phyloP scores from a whole-genome alignment of 768 basidiomycete species.

The Grammothele lineata region DNA sequence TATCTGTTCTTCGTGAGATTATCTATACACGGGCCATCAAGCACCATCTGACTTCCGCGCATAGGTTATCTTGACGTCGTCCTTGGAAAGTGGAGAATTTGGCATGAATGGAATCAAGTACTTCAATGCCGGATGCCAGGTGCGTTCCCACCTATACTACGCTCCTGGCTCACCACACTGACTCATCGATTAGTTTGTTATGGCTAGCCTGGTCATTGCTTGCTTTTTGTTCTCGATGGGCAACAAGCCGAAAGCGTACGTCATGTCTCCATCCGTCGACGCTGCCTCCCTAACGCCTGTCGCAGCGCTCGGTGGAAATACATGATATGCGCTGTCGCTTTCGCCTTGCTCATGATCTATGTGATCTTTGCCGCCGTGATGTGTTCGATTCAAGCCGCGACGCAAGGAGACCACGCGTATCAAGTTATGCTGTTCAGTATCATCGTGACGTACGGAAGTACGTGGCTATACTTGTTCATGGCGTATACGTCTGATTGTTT shows the following conservation, averaged over 20 bases:
- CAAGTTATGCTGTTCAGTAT: conserved; percentile 82
- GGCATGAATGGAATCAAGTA: conserved; percentile 57
- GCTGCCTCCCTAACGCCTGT: background rate
- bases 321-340: conserved; percentile 65
- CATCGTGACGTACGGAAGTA: conserved; percentile 78
- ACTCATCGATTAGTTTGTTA: conserved; percentile 53
- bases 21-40: too few relatives aligned
- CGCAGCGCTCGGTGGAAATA: conserved; percentile 84
- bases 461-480: conserved; percentile 15
- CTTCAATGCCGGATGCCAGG: conserved; percentile 75
- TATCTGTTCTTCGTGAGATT: conserved; percentile 85
- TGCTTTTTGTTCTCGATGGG: conserved; percentile 96
- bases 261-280: background rate
- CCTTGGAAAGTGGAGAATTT: conserved; percentile 74
- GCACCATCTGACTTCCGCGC: background rate
- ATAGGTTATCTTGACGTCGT: conserved; percentile 86
- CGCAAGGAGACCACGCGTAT: conserved; percentile 62
- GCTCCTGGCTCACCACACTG: background rate
- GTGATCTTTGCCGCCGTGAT: conserved; percentile 79
- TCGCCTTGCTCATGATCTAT: conserved; percentile 79
- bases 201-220: conserved; percentile 82
- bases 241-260: conserved; percentile 83
- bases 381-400: conserved; percentile 70
- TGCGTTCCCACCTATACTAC: conserved; percentile 25
- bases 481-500: conserved; percentile 1